phyloP scores from a whole-genome alignment of 306 rosid genomes.

The Trichosanthes cucumerina region DNA sequence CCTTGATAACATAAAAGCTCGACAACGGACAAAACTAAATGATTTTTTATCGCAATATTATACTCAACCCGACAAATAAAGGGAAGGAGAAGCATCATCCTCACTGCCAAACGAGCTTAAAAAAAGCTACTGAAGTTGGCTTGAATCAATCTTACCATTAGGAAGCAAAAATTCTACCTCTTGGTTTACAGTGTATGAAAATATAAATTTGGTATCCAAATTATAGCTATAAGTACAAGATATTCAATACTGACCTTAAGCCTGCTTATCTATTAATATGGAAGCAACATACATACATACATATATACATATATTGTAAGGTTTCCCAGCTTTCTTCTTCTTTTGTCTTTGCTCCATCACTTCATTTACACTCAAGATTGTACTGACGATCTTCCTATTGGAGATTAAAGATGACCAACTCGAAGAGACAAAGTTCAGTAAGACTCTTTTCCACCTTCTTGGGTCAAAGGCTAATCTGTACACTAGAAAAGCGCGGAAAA shows the following conservation, averaged over 20 bases:
- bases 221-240: background rate
- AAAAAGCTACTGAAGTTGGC: background rate
- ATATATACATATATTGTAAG: background rate
- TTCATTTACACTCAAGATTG: background rate
- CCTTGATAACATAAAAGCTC: conserved; percentile 1
- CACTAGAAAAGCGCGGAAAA: too few relatives aligned
- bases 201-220: background rate
- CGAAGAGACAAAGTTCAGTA: background rate
- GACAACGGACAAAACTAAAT: background rate
- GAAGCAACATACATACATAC: background rate
- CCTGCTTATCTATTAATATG: background rate
- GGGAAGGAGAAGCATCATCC: background rate
- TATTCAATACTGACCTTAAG: background rate
- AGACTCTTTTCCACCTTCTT: background rate
- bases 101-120: background rate
- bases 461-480: background rate
- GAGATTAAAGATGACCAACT: background rate
- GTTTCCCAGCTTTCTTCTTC: background rate
- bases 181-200: background rate
- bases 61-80: background rate
- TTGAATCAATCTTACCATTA: background rate
- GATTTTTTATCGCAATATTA: background rate
- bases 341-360: background rate
- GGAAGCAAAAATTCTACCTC: background rate
- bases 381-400: background rate